A percentile compares a stretch with the other conserved stretches of the same genome.
Conservation (phyloP, 2,329 filamentous ascomycete genomes). For the Botryotinia globosa region DNA sequence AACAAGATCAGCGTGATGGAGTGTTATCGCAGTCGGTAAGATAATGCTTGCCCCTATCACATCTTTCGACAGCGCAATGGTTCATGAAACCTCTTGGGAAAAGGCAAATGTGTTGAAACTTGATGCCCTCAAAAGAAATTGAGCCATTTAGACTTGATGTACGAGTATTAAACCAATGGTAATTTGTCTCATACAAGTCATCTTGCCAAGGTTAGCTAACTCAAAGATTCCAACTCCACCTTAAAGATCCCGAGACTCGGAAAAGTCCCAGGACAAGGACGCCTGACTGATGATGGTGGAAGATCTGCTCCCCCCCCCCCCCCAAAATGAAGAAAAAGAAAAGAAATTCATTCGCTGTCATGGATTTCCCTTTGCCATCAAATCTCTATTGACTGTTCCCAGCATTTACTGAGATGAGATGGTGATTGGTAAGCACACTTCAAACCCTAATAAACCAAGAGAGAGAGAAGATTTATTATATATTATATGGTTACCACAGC, state of each 20-base stretch:
- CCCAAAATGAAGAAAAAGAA: not conserved
- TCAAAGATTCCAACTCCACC: constrained; percentile 3
- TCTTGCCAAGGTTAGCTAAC: constrained; percentile 13
- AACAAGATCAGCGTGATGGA: not conserved
- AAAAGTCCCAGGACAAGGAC: constrained; percentile 8
- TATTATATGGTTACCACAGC: no score
- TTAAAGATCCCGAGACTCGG: constrained; percentile 6
- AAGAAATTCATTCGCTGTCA: not conserved
- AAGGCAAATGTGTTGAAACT: not conserved
- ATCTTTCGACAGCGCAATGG: not conserved
- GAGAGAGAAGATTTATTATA: not conserved
- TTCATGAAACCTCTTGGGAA: not conserved
- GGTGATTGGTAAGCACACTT: not conserved
- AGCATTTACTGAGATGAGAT: no score
- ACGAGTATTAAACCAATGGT: not conserved
- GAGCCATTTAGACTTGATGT: not conserved
- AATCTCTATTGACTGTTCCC: not conserved
- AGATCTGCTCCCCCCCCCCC: not conserved
- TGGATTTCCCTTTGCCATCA: not conserved
- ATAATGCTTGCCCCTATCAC: constrained; percentile 3
- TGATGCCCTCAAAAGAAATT: not conserved
- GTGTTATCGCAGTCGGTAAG: not conserved
- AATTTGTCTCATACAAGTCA: constrained; percentile 9
- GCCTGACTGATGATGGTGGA: not conserved
- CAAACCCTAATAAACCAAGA: not conserved